Conservation (phyloP, 306 rosid genomes). For the Prunus dulcis region DNA sequence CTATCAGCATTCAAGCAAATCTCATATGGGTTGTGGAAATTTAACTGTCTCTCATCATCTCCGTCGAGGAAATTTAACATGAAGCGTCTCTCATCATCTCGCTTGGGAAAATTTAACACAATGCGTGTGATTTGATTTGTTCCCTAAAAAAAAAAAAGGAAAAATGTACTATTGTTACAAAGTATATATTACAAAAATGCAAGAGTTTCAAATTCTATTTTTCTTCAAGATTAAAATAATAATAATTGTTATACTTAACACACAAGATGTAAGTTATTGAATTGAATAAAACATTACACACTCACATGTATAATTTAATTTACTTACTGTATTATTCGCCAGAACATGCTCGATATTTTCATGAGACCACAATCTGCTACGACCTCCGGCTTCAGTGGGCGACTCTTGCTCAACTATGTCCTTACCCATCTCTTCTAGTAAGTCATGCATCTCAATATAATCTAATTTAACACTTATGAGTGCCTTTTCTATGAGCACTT, state of each 20-base stretch:
- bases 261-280: no score
- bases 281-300: neutral
- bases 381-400: neutral
- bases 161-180: neutral
- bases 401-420: constrained; percentile 19
- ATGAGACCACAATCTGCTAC: constrained; percentile 30
- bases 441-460: constrained; percentile 34
- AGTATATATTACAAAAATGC: no score
- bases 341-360: constrained; percentile 20
- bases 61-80: no score
- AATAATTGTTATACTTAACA: no score
- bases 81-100: neutral
- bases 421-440: constrained; percentile 37
- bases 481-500: neutral
- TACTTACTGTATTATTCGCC: neutral
- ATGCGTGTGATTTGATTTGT: neutral
- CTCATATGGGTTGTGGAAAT: neutral
- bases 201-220: no score
- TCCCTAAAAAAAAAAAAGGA: neutral
- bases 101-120: neutral
- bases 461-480: neutral
- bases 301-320: neutral
- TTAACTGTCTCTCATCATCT: no score
- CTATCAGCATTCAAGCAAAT: constrained; percentile 20
- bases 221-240: no score